A percentile compares a stretch with the other conserved stretches of the same genome.
Conservation (phyloP, 2,329 filamentous ascomycete species). For the Colletotrichum cereale region DNA sequence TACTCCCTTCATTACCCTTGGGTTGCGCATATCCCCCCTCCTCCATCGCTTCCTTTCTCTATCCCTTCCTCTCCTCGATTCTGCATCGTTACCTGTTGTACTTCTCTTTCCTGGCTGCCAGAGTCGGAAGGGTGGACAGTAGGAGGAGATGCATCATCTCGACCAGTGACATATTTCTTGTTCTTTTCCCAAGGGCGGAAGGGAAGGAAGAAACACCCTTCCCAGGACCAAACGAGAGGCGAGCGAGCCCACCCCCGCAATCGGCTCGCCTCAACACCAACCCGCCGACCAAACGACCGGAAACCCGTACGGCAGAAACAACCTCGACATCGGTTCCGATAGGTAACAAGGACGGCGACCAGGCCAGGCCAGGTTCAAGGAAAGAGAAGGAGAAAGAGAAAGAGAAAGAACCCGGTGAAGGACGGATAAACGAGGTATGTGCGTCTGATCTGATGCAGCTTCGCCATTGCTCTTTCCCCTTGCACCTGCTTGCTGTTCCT, state of each 20-base stretch:
- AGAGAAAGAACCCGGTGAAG: neutral
- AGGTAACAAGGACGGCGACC: neutral
- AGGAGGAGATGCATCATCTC: constrained; percentile 18
- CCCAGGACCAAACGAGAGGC: neutral
- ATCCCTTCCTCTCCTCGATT: neutral
- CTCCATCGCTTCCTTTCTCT: constrained; percentile 1
- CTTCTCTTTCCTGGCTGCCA: neutral
- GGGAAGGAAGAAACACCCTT: neutral
- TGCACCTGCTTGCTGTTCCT: neutral
- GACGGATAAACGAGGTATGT: neutral
- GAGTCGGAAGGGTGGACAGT: constrained; percentile 18
- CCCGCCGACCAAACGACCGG: neutral
- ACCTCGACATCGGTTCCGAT: neutral
- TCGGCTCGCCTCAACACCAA: neutral
- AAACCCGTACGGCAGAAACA: neutral
- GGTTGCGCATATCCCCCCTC: constrained; percentile 11
- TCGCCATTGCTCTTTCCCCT: neutral
- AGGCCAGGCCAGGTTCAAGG: neutral
- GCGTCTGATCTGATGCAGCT: neutral
- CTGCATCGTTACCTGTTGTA: neutral
- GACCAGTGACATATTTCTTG: constrained; percentile 5
- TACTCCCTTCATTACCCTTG: constrained; percentile 8
- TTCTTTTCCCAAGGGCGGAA: constrained; percentile 7
- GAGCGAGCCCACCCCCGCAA: neutral
- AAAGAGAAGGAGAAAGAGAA: neutral